A percentile compares a stretch with the other conserved stretches of the same genome.
Conservation (phyloP, 345 rosid genomes). For the Geranium rotundifolium region DNA sequence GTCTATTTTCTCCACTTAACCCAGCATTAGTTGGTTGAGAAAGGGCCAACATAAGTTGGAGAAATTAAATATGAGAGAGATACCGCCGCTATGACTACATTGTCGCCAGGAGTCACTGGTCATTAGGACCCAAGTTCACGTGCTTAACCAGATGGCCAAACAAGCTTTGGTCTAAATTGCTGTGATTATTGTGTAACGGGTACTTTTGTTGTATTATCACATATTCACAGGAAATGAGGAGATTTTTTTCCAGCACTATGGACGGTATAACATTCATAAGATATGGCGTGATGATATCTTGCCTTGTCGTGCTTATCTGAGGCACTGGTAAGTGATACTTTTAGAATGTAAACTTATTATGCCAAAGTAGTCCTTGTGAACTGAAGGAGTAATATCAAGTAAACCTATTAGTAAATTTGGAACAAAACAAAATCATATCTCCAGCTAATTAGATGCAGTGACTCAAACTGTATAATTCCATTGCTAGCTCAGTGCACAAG, state of each 20-base stretch:
- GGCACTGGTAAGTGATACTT: conserved; percentile 55
- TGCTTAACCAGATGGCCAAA: no score
- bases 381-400: background rate
- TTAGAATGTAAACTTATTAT: background rate
- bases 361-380: background rate
- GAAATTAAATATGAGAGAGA: no score
- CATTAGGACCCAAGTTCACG: no score
- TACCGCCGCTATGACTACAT: no score
- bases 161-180: background rate
- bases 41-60: no score
- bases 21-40: no score
- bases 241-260: conserved; percentile 55
- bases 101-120: no score
- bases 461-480: no score
- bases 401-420: no score
- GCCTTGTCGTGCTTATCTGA: conserved; percentile 81
- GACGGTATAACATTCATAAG: conserved; percentile 55
- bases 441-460: no score
- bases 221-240: conserved; percentile 59
- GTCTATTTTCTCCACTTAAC: no score
- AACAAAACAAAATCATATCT: no score
- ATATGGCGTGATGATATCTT: conserved; percentile 85
- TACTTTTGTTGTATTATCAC: background rate
- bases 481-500: background rate
- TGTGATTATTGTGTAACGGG: background rate